phyloP scores from a whole-genome alignment of 2,329 filamentous ascomycete species.

The Pseudophaeomoniella oleicola region DNA sequence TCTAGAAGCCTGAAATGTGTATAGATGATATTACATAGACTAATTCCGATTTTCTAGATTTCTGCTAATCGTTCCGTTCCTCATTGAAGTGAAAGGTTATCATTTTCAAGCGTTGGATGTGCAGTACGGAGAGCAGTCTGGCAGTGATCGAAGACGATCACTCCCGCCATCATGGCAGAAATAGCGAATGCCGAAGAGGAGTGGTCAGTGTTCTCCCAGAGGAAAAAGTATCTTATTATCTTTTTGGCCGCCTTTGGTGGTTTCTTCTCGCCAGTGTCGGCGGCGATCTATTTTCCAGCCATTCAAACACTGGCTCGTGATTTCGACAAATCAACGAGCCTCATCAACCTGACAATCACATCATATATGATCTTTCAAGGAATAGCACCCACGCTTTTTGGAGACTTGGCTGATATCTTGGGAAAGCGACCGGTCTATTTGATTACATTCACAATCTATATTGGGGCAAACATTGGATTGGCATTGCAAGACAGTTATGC shows the following conservation, averaged over 20 bases:
- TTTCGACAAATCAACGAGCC: constrained; percentile 14
- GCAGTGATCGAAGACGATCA: too few relatives aligned
- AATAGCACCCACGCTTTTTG: constrained; percentile 17
- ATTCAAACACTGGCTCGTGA: constrained; percentile 13
- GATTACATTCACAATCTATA: constrained; percentile 15
- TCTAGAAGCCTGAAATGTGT: too few relatives aligned
- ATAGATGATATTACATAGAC: too few relatives aligned
- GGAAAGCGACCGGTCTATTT: constrained; percentile 18
- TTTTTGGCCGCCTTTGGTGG: background rate
- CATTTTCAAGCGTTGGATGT: too few relatives aligned
- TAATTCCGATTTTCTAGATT: too few relatives aligned
- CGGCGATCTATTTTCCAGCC: constrained; percentile 15
- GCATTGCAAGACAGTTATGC: constrained; percentile 20
- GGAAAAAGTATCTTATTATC: background rate
- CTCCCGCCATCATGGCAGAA: too few relatives aligned
- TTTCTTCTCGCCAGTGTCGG: constrained; percentile 2
- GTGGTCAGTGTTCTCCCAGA: constrained; percentile 1
- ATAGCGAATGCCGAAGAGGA: background rate
- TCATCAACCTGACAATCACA: constrained; percentile 22
- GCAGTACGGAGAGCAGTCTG: too few relatives aligned
- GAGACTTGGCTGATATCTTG: constrained; percentile 15
- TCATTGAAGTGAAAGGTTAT: too few relatives aligned
- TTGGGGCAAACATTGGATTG: constrained; percentile 24
- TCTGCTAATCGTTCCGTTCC: too few relatives aligned
- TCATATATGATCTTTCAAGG: constrained; percentile 16